phyloP scores from a whole-genome alignment of 2,329 filamentous ascomycete genomes.

The Apiospora marii region DNA sequence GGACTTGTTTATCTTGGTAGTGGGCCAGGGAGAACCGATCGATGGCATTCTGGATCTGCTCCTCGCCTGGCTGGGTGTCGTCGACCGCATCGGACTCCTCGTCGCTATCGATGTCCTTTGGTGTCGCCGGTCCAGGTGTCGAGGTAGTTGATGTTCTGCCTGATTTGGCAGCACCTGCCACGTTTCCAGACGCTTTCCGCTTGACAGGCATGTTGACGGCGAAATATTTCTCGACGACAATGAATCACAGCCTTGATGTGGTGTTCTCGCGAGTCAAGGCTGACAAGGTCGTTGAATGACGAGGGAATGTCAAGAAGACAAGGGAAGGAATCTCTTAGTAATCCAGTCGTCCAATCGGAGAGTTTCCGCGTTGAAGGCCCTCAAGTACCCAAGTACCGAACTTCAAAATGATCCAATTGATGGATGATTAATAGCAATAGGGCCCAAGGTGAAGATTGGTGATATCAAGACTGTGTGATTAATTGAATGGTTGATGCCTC shows the following conservation, averaged over 20 bases:
- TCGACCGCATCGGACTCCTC: slow-evolving; percentile 60
- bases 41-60: slow-evolving; percentile 64
- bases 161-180: slow-evolving; percentile 49
- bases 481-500: background rate
- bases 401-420: background rate
- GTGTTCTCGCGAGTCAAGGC: slow-evolving; percentile 5
- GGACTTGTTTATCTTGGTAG: slow-evolving; percentile 56
- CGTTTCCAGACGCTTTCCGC: slow-evolving; percentile 22
- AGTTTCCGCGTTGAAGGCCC: background rate
- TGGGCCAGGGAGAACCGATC: slow-evolving; percentile 65
- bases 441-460: too few species aligned
- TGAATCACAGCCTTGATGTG: background rate
- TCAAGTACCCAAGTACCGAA: slow-evolving; percentile 21
- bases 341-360: background rate
- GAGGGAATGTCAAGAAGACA: slow-evolving; percentile 15
- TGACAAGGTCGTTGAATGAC: slow-evolving; percentile 10
- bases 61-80: slow-evolving; percentile 60
- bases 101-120: slow-evolving; percentile 64
- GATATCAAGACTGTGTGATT: background rate
- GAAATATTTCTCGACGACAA: background rate
- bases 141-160: slow-evolving; percentile 65
- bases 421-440: background rate
- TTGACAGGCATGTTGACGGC: slow-evolving; percentile 20
- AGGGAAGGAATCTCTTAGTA: slow-evolving; percentile 16
- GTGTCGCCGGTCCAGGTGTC: slow-evolving; percentile 67